Percentiles rank a stretch among this genome's conserved stretches.
Conservation (phyloP, 768 basidiomycete genomes). For the Macrolepiota albuminosa region DNA sequence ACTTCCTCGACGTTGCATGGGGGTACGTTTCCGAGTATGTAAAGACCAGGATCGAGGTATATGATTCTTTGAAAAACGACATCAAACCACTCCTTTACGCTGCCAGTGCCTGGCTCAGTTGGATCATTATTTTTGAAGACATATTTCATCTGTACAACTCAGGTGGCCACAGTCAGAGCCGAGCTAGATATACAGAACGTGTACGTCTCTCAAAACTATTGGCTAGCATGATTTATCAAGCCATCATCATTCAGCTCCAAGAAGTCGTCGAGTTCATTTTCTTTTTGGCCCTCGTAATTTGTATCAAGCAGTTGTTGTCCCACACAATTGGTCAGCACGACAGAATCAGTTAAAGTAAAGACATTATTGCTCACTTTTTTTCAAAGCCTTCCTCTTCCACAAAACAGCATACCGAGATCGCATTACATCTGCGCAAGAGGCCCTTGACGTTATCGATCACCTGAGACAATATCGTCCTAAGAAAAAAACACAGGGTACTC, state of each 20-base stretch:
- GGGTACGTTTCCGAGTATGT: slow-evolving; percentile 70
- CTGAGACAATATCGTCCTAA: slow-evolving; percentile 63
- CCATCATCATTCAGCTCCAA: slow-evolving; percentile 33
- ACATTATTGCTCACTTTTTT: not conserved
- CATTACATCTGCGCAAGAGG: slow-evolving; percentile 47
- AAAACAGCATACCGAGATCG: slow-evolving; percentile 74
- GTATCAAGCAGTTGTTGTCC: slow-evolving; percentile 61
- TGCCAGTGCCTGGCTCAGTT: slow-evolving; percentile 64
- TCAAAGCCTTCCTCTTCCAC: slow-evolving; percentile 66
- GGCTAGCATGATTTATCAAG: not conserved
- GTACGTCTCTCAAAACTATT: slow-evolving; percentile 26
- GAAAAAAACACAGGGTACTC: slow-evolving; percentile 30
- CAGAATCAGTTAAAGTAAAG: not conserved
- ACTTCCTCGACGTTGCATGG: slow-evolving; percentile 57
- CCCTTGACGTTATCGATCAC: slow-evolving; percentile 58
- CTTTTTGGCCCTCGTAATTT: slow-evolving; percentile 64
- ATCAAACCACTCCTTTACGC: slow-evolving; percentile 73
- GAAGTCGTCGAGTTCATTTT: slow-evolving; percentile 71
- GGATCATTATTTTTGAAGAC: slow-evolving; percentile 67
- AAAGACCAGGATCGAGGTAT: slow-evolving; percentile 65
- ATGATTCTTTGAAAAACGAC: slow-evolving; percentile 63
- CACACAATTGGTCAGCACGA: slow-evolving; percentile 48
- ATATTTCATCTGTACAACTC: slow-evolving; percentile 56
- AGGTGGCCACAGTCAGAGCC: slow-evolving; percentile 34
- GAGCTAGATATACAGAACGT: slow-evolving; percentile 55